Evolutionary conservation across 2,329 filamentous ascomycete genomes (phyloP), one percentile per base, ranked within the genome.

Genomic region (Chalara sp.): DNA sequence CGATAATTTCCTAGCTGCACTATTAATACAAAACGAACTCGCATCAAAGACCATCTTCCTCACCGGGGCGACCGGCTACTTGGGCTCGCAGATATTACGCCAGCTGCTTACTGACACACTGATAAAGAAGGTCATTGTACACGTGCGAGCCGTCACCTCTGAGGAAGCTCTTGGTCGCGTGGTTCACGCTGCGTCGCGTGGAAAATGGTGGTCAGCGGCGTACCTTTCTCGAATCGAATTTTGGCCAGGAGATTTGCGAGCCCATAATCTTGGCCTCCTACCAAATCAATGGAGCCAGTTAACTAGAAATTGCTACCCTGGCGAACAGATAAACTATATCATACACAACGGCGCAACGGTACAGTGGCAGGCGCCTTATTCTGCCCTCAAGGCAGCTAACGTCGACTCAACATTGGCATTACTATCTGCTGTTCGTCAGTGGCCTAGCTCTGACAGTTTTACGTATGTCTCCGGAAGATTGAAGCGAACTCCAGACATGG

Each of bases 271-370:
- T 8, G 89, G 89, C 6, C 68, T 95, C 8, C 73, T 77, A 8
- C 73, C 80, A 5, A 71, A 71, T 1, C 72, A 71, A 1, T 95
- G 87, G 86, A 72, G 83, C 48, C 70, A 67, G 5, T 64, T 96
- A 4, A 72, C 76, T 5, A 56, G 60, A 28, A 53, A 70, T 82
- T 1, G 28, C 1, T 8, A 7, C 3, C 29, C 40, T 8, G 31
- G 11, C 12, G 21, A 32, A 37, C 72, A 80, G 13, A 84, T 83
- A 0, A 87, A 95, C 63, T 76, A 81, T 1, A 74, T 89, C 2
- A 79, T 89, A 35, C 85, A 96, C 72, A 96, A 95, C 64, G 90
- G 87, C 32, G 88, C 89, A 6, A 72, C 74, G 29, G 83, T 87
- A 5, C 83, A 95, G 65, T 95, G 89, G 89, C 79, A 93, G 32